Evolutionary conservation across 1,139 yeast genomes (phyloP).

Genomic region (Saccharomycopsis hybrid): DNA sequence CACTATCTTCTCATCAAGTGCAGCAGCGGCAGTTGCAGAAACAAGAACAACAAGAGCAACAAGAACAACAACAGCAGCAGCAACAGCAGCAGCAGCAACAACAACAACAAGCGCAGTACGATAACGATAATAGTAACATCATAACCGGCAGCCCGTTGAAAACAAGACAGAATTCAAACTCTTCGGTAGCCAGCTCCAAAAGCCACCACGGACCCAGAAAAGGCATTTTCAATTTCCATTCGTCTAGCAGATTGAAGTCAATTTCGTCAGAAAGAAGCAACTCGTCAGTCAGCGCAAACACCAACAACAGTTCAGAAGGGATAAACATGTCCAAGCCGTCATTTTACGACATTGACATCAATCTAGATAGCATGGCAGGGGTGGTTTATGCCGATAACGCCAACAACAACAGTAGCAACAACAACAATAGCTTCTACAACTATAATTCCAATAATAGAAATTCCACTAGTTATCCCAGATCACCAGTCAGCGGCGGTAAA

Average conservation of each 20-base stretch:
- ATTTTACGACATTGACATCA: conserved; percentile 14
- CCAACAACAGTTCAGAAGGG: background rate
- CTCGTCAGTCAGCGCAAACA: conserved; percentile 1
- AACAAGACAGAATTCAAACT: conserved; percentile 15
- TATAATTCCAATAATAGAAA: no score
- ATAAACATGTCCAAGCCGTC: conserved; percentile 5
- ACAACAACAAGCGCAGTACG: background rate
- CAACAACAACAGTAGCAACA: no score
- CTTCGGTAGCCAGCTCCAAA: conserved; percentile 3
- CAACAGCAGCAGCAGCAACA: no score
- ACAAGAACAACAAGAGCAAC: conserved; percentile 14
- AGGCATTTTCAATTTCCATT: conserved; percentile 9
- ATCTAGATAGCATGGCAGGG: conserved; percentile 14
- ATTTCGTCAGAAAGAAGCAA: conserved; percentile 10
- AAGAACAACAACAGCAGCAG: no score
- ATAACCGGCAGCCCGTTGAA: conserved; percentile 14
- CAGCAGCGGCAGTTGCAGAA: no score
- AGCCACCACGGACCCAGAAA: conserved; percentile 7
- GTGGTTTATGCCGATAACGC: conserved; percentile 12
- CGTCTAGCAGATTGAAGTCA: conserved; percentile 12
- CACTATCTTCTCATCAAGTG: no score
- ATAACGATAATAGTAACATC: no score
- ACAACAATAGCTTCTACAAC: no score
- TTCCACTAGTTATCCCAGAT: conserved; percentile 4
- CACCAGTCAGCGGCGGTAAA: background rate